phyloP scores from a whole-genome alignment of 2,329 filamentous ascomycete species.

The Colletotrichum scovillei region DNA sequence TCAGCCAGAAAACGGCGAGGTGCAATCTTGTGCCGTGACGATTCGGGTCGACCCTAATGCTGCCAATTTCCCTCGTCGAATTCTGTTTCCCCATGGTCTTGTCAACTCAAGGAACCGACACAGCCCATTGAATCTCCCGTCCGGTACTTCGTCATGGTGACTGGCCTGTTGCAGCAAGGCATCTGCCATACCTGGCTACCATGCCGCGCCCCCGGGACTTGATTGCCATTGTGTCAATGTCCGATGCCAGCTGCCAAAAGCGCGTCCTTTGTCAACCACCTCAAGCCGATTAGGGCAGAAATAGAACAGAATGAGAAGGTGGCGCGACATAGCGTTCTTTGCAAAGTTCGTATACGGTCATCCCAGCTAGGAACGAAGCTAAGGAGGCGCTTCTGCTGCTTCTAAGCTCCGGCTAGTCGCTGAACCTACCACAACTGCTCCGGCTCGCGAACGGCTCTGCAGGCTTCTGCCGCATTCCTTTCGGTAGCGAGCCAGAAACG shows the following conservation, averaged over 20 bases:
- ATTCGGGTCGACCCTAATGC: not conserved
- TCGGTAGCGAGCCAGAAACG: conserved; percentile 12
- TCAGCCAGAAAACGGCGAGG: not conserved
- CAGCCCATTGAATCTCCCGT: too few species aligned
- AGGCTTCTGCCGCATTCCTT: conserved; percentile 8
- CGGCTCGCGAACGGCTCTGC: not conserved
- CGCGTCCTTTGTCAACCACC: not conserved
- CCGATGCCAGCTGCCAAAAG: not conserved
- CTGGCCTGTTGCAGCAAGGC: not conserved
- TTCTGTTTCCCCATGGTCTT: not conserved
- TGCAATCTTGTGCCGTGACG: not conserved
- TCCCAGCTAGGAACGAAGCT: not conserved
- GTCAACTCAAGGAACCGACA: not conserved
- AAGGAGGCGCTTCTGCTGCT: conserved; percentile 14
- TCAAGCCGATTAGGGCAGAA: not conserved
- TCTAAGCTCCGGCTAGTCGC: conserved; percentile 17
- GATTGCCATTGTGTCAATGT: not conserved
- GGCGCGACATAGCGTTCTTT: conserved; percentile 14
- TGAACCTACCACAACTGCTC: conserved; percentile 5
- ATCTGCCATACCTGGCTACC: not conserved
- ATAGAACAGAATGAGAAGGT: conserved; percentile 10
- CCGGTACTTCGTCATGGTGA: not conserved
- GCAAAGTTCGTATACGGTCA: conserved; percentile 22
- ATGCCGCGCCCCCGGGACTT: not conserved
- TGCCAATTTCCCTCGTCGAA: not conserved